Percentiles rank a stretch among this genome's conserved stretches.
Conservation (phyloP, 805 yeast genomes). For the Saccharomycopsis fodiens region DNA sequence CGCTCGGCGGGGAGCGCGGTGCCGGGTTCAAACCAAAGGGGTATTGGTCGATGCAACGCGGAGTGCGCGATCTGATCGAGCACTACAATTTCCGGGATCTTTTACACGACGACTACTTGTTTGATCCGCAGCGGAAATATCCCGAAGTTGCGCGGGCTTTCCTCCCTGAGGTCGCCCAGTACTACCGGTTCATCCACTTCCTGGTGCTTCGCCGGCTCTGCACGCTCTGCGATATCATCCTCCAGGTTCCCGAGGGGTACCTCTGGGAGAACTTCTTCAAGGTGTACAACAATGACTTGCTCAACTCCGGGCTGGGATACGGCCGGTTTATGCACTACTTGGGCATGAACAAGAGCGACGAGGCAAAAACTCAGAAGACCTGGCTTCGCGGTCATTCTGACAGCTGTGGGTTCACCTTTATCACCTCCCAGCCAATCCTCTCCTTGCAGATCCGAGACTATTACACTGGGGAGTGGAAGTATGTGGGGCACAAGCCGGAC, state of each 20-base stretch:
- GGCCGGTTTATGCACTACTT: constrained; percentile 34
- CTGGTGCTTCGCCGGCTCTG: constrained; percentile 32
- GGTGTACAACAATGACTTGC: constrained; percentile 27
- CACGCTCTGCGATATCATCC: constrained; percentile 35
- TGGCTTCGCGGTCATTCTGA: constrained; percentile 39
- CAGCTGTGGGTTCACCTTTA: constrained; percentile 32
- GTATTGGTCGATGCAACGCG: constrained; percentile 34
- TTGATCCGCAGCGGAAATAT: constrained; percentile 24
- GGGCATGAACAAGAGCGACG: constrained; percentile 28
- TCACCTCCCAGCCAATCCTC: constrained; percentile 34
- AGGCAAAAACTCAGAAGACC: constrained; percentile 30
- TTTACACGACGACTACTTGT: constrained; percentile 17
- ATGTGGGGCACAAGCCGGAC: constrained; percentile 32
- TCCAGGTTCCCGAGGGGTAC: constrained; percentile 40
- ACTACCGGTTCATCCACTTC: constrained; percentile 32
- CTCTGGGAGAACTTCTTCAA: constrained; percentile 32
- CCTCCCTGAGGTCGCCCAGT: constrained; percentile 34
- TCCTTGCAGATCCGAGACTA: constrained; percentile 33
- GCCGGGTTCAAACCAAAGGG: constrained; percentile 37
- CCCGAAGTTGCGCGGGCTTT: constrained; percentile 35
- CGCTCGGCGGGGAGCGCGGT: constrained; percentile 35
- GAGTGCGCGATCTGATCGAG: constrained; percentile 32
- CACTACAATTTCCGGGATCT: constrained; percentile 32
- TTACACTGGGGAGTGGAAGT: constrained; percentile 31
- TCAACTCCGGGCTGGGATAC: constrained; percentile 33